A percentile compares a stretch with the other conserved stretches of the same genome.
Conservation (phyloP, 1,284 basidiomycete species). For the Pterulicium gracile region DNA sequence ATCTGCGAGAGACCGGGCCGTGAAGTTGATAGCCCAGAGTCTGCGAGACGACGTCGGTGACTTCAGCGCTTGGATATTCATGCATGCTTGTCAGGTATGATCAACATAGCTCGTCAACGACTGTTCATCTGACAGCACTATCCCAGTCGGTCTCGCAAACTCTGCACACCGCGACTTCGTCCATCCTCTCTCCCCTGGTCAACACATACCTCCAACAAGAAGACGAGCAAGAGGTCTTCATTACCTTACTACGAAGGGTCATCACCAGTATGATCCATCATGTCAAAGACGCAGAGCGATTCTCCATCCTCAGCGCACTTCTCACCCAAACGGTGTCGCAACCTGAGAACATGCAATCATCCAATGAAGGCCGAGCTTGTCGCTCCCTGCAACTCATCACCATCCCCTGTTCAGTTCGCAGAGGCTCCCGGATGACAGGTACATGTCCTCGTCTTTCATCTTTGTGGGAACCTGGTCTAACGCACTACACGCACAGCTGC, state of each 20-base stretch:
- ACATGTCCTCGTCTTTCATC: constrained; percentile 14
- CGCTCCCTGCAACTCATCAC: constrained; percentile 37
- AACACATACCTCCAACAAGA: constrained; percentile 12
- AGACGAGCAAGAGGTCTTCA: constrained; percentile 31
- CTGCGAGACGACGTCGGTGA: constrained; percentile 39
- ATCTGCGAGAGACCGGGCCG: constrained; percentile 36
- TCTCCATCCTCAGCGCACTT: constrained; percentile 46
- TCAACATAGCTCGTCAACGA: constrained; percentile 2
- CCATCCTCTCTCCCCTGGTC: constrained; percentile 55
- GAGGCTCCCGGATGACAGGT: constrained; percentile 55
- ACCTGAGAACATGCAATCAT: constrained; percentile 5
- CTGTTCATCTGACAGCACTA: constrained; percentile 12
- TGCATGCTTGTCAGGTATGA: constrained; percentile 63
- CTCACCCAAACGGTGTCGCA: constrained; percentile 26
- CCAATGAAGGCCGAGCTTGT: constrained; percentile 10
- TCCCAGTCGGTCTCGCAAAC: constrained; percentile 63
- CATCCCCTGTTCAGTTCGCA: constrained; percentile 45
- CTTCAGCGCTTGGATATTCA: constrained; percentile 54
- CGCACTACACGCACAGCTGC: too few species aligned
- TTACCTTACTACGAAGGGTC: constrained; percentile 53
- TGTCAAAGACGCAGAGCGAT: constrained; percentile 56
- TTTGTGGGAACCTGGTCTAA: background rate
- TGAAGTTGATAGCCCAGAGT: constrained; percentile 32
- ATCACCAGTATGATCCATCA: constrained; percentile 77
- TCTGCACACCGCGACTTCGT: constrained; percentile 65